phyloP scores from a whole-genome alignment of 2,329 filamentous ascomycete genomes.

The Fusarium xyrophilum region DNA sequence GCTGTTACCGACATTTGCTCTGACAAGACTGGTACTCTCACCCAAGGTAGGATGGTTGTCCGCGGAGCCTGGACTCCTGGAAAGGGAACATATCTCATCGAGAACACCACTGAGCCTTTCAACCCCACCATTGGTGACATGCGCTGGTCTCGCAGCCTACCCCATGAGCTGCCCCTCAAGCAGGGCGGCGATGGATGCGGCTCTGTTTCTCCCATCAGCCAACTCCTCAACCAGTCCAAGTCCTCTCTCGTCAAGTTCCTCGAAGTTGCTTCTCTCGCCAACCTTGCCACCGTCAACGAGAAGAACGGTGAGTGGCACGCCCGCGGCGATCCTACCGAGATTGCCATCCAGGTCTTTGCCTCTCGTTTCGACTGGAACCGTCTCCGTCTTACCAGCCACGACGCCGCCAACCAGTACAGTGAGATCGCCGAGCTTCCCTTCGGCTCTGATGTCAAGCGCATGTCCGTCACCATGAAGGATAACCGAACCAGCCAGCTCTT shows the following conservation, averaged over 20 bases:
- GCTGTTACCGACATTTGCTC: constrained; percentile 65
- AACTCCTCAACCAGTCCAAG: constrained; percentile 52
- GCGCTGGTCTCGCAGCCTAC: constrained; percentile 48
- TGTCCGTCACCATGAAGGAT: constrained; percentile 70
- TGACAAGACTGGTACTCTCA: constrained; percentile 66
- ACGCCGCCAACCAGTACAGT: constrained; percentile 56
- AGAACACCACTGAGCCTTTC: constrained; percentile 61
- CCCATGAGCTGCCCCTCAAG: constrained; percentile 51
- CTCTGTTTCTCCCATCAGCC: constrained; percentile 36
- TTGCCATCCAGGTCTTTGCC: constrained; percentile 75
- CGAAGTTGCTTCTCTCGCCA: constrained; percentile 64
- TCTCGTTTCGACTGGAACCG: constrained; percentile 70
- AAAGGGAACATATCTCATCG: constrained; percentile 64
- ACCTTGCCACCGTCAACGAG: constrained; percentile 57
- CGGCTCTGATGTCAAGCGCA: constrained; percentile 75
- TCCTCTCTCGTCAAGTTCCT: constrained; percentile 60
- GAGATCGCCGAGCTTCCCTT: constrained; percentile 73
- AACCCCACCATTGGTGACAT: constrained; percentile 63
- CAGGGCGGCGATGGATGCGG: constrained; percentile 40
- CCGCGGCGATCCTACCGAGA: constrained; percentile 72
- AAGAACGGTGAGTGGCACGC: constrained; percentile 61
- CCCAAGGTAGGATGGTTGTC: constrained; percentile 69
- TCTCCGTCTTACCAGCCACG: constrained; percentile 54
- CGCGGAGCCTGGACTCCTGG: constrained; percentile 65
- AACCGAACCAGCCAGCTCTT: constrained; percentile 44